These are phyloP conservation scores for Iberis amara DNA, from an alignment of 441 rosid species.

Conservation along the genomic window DNA sequence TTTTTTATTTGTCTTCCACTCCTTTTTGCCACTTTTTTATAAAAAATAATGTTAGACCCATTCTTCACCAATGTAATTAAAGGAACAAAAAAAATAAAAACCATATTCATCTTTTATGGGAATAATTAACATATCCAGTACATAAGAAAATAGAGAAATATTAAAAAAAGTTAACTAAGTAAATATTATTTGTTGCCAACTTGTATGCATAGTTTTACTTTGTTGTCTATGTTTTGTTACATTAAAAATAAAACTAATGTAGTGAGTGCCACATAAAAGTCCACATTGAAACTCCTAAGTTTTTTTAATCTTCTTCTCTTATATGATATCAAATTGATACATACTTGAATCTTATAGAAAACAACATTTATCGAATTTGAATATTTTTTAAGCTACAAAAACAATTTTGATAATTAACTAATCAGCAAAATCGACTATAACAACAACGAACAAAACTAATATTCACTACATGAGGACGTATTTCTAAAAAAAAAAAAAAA, in stretches of 20 bases:
- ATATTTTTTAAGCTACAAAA: not conserved
- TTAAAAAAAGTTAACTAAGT: too few relatives aligned
- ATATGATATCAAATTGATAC: not conserved
- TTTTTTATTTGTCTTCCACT: not conserved
- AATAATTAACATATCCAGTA: not conserved
- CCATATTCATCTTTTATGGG: not conserved
- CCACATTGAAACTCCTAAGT: not conserved
- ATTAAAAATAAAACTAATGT: not conserved
- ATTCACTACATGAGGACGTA: not conserved
- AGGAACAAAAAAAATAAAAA: too few relatives aligned
- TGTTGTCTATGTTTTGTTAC: slow-evolving; percentile 6
- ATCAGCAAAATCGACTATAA: not conserved
- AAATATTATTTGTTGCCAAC: not conserved
- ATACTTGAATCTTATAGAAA: too few relatives aligned
- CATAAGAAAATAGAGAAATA: not conserved
- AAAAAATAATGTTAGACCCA: not conserved
- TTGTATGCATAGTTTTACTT: not conserved
- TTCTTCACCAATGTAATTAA: not conserved
- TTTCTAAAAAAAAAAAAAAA: too few relatives aligned
- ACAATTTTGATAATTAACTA: not conserved
- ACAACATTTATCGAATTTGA: too few relatives aligned
- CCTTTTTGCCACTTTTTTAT: slow-evolving; percentile 1
- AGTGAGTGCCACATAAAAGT: slow-evolving; percentile 13
- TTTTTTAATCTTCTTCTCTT: not conserved
- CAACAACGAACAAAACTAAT: not conserved